phyloP scores from a whole-genome alignment of 2,329 filamentous ascomycete genomes.

The Akanthomyces muscarius region DNA sequence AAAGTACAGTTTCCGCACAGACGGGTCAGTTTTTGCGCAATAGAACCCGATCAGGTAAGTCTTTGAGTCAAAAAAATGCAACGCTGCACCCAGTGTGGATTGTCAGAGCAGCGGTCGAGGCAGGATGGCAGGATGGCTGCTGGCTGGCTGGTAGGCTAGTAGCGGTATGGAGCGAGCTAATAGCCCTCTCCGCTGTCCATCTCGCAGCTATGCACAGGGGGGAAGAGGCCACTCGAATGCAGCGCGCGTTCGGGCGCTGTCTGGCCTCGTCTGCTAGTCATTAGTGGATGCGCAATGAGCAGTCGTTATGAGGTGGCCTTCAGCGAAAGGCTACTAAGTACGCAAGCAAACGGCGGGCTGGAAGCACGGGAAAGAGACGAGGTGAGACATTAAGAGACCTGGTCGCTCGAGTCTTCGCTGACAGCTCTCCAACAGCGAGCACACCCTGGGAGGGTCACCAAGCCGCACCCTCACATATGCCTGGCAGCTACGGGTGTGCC shows the following conservation, averaged over 20 bases:
- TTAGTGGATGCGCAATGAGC: not conserved
- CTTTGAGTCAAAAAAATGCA: conserved; percentile 14
- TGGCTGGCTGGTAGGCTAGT: not conserved
- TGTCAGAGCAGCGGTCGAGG: not conserved
- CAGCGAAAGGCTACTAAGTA: not conserved
- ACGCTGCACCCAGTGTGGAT: conserved; percentile 11
- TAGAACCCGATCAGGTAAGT: conserved; percentile 13
- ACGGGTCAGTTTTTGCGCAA: conserved; percentile 1
- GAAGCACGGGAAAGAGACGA: not conserved
- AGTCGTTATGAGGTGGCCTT: not conserved
- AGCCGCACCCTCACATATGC: not conserved
- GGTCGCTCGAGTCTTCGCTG: conserved; percentile 1
- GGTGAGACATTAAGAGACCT: conserved; percentile 7
- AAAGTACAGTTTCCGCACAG: conserved; percentile 6
- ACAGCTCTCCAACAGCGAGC: not conserved
- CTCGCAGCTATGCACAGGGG: not conserved
- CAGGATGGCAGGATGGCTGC: not conserved
- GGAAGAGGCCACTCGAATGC: not conserved
- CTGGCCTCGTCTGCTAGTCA: not conserved
- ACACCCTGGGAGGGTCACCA: not conserved
- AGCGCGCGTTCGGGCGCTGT: not conserved
- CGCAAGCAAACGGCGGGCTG: not conserved
- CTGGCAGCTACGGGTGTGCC: conserved; percentile 7
- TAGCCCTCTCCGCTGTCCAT: not conserved
- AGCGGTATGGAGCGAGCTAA: conserved; percentile 6